A percentile compares a stretch with the other conserved stretches of the same genome.
Conservation (phyloP, 129 eudicot genomes). For the Calendula officinalis region DNA sequence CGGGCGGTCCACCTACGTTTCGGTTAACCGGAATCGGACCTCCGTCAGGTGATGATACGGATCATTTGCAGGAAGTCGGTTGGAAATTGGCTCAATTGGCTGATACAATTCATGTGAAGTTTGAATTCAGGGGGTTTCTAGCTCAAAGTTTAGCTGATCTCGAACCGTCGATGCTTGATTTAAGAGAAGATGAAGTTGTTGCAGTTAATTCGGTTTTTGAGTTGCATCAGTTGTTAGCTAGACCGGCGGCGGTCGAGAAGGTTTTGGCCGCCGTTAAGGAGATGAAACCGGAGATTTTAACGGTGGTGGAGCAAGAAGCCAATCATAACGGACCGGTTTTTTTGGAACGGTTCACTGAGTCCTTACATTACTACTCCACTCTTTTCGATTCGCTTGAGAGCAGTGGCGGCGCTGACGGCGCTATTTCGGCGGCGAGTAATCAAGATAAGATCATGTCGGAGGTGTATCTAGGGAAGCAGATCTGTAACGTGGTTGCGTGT, state of each 20-base stretch:
- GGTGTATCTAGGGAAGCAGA: conserved; percentile 67
- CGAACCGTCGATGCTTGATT: conserved; percentile 52
- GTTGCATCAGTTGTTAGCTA: conserved; percentile 58
- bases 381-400: conserved; percentile 76
- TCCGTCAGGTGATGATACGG: conserved; percentile 49
- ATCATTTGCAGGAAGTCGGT: conserved; percentile 69
- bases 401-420: conserved; percentile 14
- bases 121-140: conserved; percentile 57
- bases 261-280: conserved; percentile 44
- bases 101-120: conserved; percentile 54
- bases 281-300: conserved; percentile 58
- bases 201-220: conserved; percentile 81
- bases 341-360: conserved; percentile 77
- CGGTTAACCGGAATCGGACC: conserved; percentile 80
- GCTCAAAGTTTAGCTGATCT: conserved; percentile 64
- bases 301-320: conserved; percentile 77
- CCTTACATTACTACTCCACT: conserved; percentile 71
- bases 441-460: conserved; percentile 75
- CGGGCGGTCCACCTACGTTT: conserved; percentile 77
- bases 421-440: conserved; percentile 16
- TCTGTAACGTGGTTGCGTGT: conserved; percentile 82
- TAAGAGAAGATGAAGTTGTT: conserved; percentile 53
- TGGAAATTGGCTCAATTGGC: conserved; percentile 78
- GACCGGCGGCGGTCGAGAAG: conserved; percentile 54
- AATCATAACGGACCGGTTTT: conserved; percentile 65